Conservation (phyloP, 106 monocot genomes). For the Dendrobium huoshanense region DNA sequence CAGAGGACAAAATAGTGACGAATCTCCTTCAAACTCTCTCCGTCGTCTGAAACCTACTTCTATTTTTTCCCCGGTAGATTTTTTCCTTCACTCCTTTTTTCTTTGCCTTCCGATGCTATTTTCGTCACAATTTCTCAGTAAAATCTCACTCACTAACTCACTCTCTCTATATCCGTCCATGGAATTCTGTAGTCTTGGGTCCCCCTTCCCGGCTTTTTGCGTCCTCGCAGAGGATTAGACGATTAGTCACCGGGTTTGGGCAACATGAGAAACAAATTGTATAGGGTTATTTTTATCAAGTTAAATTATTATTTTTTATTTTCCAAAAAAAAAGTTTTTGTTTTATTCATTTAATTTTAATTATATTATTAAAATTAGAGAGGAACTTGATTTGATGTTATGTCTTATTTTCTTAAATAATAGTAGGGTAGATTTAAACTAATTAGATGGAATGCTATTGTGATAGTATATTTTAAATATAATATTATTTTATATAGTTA, state of each 20-base stretch:
- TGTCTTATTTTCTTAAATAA: too few relatives aligned
- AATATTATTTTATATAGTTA: too few relatives aligned
- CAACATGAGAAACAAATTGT: not conserved
- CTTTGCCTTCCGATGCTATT: not conserved
- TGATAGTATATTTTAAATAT: too few relatives aligned
- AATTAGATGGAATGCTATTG: too few relatives aligned
- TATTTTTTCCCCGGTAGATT: not conserved
- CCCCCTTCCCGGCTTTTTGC: not conserved
- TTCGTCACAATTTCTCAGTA: not conserved
- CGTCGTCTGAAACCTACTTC: not conserved
- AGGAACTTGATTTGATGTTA: too few relatives aligned
- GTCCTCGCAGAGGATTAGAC: not conserved
- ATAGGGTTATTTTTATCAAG: not conserved
- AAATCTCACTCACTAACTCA: not conserved
- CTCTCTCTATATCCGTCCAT: not conserved
- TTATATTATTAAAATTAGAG: not conserved
- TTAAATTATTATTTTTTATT: not conserved
- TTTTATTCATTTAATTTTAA: not conserved
- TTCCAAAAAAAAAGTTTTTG: not conserved
- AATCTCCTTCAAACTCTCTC: constrained; percentile 1
- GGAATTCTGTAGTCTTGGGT: not conserved
- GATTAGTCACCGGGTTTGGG: not conserved
- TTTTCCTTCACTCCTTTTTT: not conserved
- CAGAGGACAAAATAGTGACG: not conserved
- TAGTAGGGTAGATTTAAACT: too few relatives aligned